Base-by-base conservation (phyloP, 345 rosid species). In the Moringa oleifera region DNA sequence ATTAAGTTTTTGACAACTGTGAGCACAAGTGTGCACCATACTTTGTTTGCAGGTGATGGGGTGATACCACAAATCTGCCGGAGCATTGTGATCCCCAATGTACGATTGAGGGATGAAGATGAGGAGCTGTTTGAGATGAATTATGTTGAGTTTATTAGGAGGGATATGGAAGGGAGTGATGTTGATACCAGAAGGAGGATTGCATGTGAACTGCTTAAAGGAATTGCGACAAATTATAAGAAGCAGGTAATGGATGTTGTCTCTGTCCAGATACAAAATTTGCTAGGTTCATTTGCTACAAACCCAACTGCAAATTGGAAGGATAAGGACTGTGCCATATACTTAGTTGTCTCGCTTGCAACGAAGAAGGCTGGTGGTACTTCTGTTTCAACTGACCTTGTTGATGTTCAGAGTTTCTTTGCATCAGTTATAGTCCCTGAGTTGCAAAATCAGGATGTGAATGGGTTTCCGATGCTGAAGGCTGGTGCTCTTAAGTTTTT, bases 161-260 rank as follows among this genome's bases (percentile, higher is more conserved):
- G 99, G 71, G 99, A 95, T 69, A 95, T 95, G 99, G 99, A 95
- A 68, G 97, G 99, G 47, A 95, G 99, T 67, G 99, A 95, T 77
- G 78, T 87, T 71, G 99, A 95, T 28, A 95, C 99, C 6, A 85
- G 94, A 72, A 91, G 99, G 77, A 91, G 99, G 73, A 95, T 95
- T 64, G 97, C 97, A 0, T 95, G 99, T 65, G 99, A 95, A 60
- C 73, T 95, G 63, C 88, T 95, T 22, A 95, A 95, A 71, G 99
- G 99, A 25, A 87, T 95, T 68, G 97, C 93, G 1, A 64, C 91
- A 12, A 85, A 91, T 76, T 91, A 91, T 78, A 88, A 81, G 78
- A 66, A 70, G 55, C 87, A 76, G 53, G 95, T 90, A 33, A 91
- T 78, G 3, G 80, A 70, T 54, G 80, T 82, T 24, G 84, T 89